A percentile compares a stretch with the other conserved stretches of the same genome.
These are phyloP conservation scores for Endoconidiophora laricicola DNA, from an alignment of 2,329 filamentous ascomycete genomes.

Conservation along the genomic window DNA sequence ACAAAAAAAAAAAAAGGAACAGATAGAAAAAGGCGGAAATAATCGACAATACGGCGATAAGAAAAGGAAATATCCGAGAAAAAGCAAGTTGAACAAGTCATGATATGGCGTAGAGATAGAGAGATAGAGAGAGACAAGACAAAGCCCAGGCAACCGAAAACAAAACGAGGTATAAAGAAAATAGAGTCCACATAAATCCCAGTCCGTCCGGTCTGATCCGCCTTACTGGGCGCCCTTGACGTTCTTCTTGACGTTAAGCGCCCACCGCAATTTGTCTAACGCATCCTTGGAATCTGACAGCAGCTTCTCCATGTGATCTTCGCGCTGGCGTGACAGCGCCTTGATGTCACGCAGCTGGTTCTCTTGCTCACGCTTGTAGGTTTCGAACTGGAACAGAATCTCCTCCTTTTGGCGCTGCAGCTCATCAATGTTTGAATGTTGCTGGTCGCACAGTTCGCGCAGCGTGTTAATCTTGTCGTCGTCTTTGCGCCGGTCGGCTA, in stretches of 20 bases:
- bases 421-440: slow-evolving; percentile 49
- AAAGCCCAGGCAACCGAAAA: no score
- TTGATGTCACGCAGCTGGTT: slow-evolving; percentile 43
- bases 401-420: slow-evolving; percentile 44
- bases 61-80: no score
- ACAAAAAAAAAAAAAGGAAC: no score
- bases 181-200: no score
- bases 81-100: no score
- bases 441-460: slow-evolving; percentile 55
- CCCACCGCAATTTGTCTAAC: slow-evolving; percentile 57
- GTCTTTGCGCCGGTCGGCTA: slow-evolving; percentile 39
- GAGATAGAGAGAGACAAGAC: no score
- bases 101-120: no score
- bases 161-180: no score
- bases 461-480: slow-evolving; percentile 47
- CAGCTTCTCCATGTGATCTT: slow-evolving; percentile 42
- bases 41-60: no score
- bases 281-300: slow-evolving; percentile 42
- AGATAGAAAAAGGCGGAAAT: no score
- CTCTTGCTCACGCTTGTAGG: slow-evolving; percentile 49
- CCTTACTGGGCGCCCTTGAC: slow-evolving; percentile 35
- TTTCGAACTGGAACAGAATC: slow-evolving; percentile 42
- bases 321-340: slow-evolving; percentile 35
- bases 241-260: slow-evolving; percentile 48
- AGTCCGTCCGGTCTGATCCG: no score